Percentiles rank a stretch among this genome's conserved stretches.
Evolutionary conservation across 192 early-diverging fungal species (phyloP).

Genomic region (Cladochytrium replicatum): DNA sequence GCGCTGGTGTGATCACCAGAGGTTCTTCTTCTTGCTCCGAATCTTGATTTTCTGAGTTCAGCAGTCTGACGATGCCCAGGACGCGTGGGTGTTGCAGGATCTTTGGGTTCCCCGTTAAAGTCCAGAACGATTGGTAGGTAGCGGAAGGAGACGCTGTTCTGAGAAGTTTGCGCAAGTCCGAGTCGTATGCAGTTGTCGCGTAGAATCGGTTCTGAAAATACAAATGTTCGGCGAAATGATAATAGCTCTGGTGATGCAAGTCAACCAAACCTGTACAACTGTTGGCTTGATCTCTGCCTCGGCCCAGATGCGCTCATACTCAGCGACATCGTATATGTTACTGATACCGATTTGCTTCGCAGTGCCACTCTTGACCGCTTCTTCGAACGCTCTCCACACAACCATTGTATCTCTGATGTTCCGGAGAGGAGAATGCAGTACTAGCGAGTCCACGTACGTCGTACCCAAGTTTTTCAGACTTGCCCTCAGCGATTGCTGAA

Average conservation of each 20-base stretch:
- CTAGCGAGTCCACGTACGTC: conserved; percentile 18
- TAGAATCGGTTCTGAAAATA: conserved; percentile 16
- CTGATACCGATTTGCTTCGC: conserved; percentile 10
- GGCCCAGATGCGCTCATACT: conserved; percentile 5
- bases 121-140: conserved; percentile 20
- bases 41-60: too few species aligned
- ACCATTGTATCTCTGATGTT: conserved; percentile 8
- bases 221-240: background rate
- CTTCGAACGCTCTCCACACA: conserved; percentile 19
- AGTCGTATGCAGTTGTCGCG: conserved; percentile 9
- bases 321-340: conserved; percentile 11
- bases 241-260: background rate
- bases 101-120: conserved; percentile 16
- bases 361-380: background rate
- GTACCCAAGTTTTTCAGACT: conserved; percentile 10
- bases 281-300: conserved; percentile 10
- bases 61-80: conserved; percentile 3
- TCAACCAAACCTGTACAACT: conserved; percentile 1
- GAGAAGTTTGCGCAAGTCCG: conserved; percentile 11
- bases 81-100: background rate
- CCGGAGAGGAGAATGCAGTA: conserved; percentile 20
- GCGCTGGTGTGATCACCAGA: conserved; percentile 14
- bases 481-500: conserved; percentile 1
- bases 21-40: too few species aligned
- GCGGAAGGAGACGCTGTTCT: too few species aligned